A percentile compares a stretch with the other conserved stretches of the same genome.
Conservation (phyloP, 2,329 filamentous ascomycete genomes). For the Aureobasidium sp. region DNA sequence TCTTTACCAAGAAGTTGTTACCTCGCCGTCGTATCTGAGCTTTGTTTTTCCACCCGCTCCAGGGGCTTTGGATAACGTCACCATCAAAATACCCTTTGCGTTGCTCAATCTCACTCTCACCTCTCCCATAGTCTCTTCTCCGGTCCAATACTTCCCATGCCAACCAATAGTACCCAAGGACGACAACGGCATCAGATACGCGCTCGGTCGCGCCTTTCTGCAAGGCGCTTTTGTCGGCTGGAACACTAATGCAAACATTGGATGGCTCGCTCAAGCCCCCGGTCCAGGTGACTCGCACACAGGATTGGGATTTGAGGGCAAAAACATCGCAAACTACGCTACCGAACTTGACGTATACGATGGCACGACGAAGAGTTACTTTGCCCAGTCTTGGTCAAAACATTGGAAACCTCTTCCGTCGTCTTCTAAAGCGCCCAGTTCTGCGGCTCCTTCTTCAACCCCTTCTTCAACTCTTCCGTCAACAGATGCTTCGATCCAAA, state of each 20-base stretch:
- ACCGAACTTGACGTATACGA: background rate
- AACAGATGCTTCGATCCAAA: no score
- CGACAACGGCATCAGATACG: slow-evolving; percentile 21
- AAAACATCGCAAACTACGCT: background rate
- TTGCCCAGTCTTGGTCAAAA: background rate
- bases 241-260: slow-evolving; percentile 28
- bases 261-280: slow-evolving; percentile 36
- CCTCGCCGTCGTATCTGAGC: slow-evolving; percentile 33
- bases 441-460: background rate
- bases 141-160: slow-evolving; percentile 38
- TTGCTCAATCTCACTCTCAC: slow-evolving; percentile 32
- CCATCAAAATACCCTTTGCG: slow-evolving; percentile 36
- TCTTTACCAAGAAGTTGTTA: slow-evolving; percentile 31
- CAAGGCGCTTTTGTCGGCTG: slow-evolving; percentile 40
- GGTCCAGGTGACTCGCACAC: slow-evolving; percentile 22
- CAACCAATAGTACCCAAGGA: slow-evolving; percentile 7
- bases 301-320: background rate
- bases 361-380: background rate
- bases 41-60: slow-evolving; percentile 32
- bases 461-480: no score
- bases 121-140: slow-evolving; percentile 26
- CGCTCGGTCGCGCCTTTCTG: slow-evolving; percentile 38
- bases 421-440: background rate
- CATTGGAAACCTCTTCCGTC: background rate
- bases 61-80: slow-evolving; percentile 22